Conservation (phyloP, 192 early-diverging fungal species). For the Podochytrium sp. region DNA sequence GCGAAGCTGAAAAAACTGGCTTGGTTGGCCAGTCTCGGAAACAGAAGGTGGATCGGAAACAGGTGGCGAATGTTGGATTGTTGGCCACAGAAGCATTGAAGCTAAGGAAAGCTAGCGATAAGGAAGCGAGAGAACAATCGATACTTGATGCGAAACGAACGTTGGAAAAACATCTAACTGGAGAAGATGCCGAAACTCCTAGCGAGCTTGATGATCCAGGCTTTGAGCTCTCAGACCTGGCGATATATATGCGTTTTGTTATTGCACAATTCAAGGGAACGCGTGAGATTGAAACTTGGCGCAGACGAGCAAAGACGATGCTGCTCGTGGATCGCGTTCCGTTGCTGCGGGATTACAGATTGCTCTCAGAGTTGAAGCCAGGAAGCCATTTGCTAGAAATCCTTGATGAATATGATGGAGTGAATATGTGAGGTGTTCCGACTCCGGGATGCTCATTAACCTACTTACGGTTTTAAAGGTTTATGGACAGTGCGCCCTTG, state of each 20-base stretch:
- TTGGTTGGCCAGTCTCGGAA: conserved; percentile 21
- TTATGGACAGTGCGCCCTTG: conserved; percentile 46
- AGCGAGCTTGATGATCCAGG: conserved; percentile 33
- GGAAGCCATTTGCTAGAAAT: conserved; percentile 34
- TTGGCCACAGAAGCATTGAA: conserved; percentile 29
- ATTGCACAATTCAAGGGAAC: conserved; percentile 30
- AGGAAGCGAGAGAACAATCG: conserved; percentile 23
- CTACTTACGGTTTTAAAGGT: conserved; percentile 32
- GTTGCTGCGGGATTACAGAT: conserved; percentile 50
- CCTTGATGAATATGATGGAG: conserved; percentile 45
- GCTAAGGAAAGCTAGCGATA: conserved; percentile 8
- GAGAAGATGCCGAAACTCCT: conserved; percentile 40
- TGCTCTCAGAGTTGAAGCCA: conserved; percentile 41
- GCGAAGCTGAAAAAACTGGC: conserved; percentile 33
- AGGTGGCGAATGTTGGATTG: conserved; percentile 18
- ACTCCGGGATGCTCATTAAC: neutral
- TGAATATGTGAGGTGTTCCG: conserved; percentile 41
- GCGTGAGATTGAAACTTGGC: conserved; percentile 4
- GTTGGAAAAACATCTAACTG: conserved; percentile 37
- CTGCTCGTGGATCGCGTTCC: conserved; percentile 45
- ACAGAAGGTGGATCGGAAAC: conserved; percentile 20
- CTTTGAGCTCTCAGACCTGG: conserved; percentile 34
- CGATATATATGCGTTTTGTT: conserved; percentile 40
- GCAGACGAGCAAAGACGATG: conserved; percentile 30
- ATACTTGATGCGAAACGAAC: conserved; percentile 26